These are phyloP conservation scores for Escovopsis weberi DNA, from an alignment of 2,329 filamentous ascomycete species.

Conservation along the genomic window DNA sequence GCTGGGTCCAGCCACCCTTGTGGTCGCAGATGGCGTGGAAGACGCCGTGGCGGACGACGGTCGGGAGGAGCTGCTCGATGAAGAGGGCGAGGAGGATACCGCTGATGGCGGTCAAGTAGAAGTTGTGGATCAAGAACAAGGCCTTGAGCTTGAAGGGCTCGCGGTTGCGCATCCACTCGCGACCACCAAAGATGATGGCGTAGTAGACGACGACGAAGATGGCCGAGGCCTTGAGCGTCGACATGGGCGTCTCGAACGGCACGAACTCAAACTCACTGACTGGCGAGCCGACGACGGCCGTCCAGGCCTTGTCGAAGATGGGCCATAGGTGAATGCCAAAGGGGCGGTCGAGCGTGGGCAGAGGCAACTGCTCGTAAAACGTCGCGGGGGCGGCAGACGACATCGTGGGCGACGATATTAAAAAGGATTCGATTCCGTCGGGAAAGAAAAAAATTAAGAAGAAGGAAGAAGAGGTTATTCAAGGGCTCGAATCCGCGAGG, in stretches of 20 bases:
- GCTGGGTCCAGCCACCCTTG: constrained; percentile 84
- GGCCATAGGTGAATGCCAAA: constrained; percentile 91
- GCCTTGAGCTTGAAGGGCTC: constrained; percentile 74
- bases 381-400: constrained; percentile 23
- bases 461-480: too few relatives aligned
- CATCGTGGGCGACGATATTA: constrained; percentile 17
- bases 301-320: constrained; percentile 80
- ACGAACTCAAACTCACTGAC: constrained; percentile 77
- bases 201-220: constrained; percentile 83
- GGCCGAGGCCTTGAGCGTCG: constrained; percentile 70
- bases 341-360: constrained; percentile 76
- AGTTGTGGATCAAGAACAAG: constrained; percentile 93
- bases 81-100: constrained; percentile 69
- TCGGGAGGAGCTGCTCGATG: constrained; percentile 80
- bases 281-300: constrained; percentile 62
- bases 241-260: constrained; percentile 72
- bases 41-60: constrained; percentile 62
- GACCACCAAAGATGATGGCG: constrained; percentile 79
- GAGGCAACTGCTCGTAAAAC: constrained; percentile 42
- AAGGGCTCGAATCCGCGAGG: too few relatives aligned
- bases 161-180: constrained; percentile 81
- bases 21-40: constrained; percentile 76
- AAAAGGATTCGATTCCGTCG: neutral
- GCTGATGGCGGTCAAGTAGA: constrained; percentile 80
- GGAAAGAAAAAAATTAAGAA: too few relatives aligned